Evolutionary conservation across 345 rosid genomes (phyloP).

Genomic region (Pelargonium nanum): DNA sequence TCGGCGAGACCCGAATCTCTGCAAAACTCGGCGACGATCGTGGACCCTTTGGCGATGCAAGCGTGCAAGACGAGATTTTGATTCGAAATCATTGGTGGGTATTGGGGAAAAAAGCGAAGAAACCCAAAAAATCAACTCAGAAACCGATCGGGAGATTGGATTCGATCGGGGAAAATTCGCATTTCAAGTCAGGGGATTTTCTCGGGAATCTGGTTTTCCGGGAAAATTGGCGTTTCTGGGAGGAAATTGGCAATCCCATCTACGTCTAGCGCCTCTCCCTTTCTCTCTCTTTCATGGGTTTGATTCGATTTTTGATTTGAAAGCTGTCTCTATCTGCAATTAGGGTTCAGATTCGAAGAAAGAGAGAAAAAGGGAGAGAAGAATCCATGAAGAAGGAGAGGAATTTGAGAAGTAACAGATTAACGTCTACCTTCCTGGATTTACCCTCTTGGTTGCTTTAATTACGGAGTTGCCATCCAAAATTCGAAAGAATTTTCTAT

Average conservation of each 20-base stretch:
- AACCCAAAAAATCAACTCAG: not conserved
- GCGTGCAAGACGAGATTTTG: slow-evolving; percentile 45
- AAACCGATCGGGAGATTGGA: not conserved
- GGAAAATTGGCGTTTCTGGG: not conserved
- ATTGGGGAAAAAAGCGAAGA: not conserved
- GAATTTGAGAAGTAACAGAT: not conserved
- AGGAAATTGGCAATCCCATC: not conserved
- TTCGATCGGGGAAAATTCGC: not conserved
- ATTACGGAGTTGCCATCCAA: not conserved
- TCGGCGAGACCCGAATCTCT: slow-evolving; percentile 41
- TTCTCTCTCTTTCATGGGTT: not conserved
- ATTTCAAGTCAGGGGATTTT: not conserved
- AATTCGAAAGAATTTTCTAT: too few species aligned
- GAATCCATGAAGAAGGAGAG: not conserved
- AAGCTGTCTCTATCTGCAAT: too few species aligned
- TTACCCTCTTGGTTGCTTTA: not conserved
- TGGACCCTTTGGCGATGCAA: slow-evolving; percentile 57
- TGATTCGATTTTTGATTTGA: not conserved
- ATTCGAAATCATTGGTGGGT: slow-evolving; percentile 47
- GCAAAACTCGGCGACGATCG: slow-evolving; percentile 53
- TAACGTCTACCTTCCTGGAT: too few species aligned
- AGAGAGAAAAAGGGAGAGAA: not conserved
- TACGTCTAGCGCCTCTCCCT: not conserved
- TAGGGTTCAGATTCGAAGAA: not conserved
- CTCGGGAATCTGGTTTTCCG: not conserved